Base-by-base conservation (phyloP, 257 asterid species). In the Fraxinus pennsylvanica region DNA sequence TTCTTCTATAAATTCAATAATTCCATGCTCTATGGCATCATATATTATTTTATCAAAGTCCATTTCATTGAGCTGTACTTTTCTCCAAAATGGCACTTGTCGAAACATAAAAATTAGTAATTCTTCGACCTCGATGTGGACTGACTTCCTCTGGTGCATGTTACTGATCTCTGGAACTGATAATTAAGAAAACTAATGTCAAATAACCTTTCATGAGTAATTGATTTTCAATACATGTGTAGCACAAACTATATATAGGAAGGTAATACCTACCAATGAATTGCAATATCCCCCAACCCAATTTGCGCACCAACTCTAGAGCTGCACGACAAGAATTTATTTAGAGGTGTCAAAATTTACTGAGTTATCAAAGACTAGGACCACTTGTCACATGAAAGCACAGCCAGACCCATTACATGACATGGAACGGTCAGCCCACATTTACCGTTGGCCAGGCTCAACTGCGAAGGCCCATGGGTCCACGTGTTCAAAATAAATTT, bases 141-240 rank as follows among this genome's bases (percentile, higher is more conserved):
- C 81, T 78, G 72, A 25, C 41, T 85, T 87, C 36, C 79, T 81
- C 68, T 79, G 63, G 39, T 83, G 83, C 63, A 84, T 79, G 3
- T 74, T 29, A 73, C 59, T 81, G 39, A 86, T 80, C 19, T 84
- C 85, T 63, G 86, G 85, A 71, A 80, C 90, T 84, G 81, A 39
- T 30, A 63, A 63, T 14, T 6, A 30, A 45, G 1, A 52, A 21
- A 41, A 35, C 1, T 10, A 57, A 13, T 33, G 29, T 25, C 3
- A 15, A 50, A 50, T 17, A 50, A 15, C 22, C 6, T 9, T 6
- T 50, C 61, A 50, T 50, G 61, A 15, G 21, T 50, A 61, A 22
- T 61, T 61, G 21, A 61, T 61, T n/a, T 61, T 61, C 4, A 38
- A 8, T 41, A 10, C 14, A 14, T 50, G 61, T 50, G 61, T 50